A percentile compares a stretch with the other conserved stretches of the same genome.
Conservation (phyloP, 2,329 filamentous ascomycete species). For the Fusarium avenaceum region DNA sequence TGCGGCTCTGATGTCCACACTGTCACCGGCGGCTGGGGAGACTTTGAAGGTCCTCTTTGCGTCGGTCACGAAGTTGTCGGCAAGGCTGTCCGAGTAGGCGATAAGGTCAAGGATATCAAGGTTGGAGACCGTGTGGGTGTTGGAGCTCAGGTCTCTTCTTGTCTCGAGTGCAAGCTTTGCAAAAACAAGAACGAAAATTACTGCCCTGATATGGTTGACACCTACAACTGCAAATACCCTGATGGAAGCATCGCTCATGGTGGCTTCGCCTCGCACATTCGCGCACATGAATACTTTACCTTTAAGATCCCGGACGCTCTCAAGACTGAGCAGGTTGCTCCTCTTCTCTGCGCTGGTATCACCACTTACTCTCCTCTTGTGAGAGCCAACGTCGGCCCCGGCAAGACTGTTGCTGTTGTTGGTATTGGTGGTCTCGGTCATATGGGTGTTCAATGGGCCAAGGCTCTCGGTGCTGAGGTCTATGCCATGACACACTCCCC, state of each 20-base stretch:
- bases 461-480: constrained; percentile 76
- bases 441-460: constrained; percentile 78
- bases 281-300: constrained; percentile 69
- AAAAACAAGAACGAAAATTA: constrained; percentile 69
- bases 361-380: constrained; percentile 79
- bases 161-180: constrained; percentile 58
- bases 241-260: constrained; percentile 75
- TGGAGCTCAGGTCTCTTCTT: constrained; percentile 43
- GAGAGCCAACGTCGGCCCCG: constrained; percentile 75
- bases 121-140: constrained; percentile 71
- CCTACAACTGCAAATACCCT: constrained; percentile 69
- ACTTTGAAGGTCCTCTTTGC: constrained; percentile 62
- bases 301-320: constrained; percentile 70
- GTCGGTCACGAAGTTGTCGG: constrained; percentile 77
- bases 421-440: constrained; percentile 82
- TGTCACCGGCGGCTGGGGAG: constrained; percentile 59
- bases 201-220: constrained; percentile 67
- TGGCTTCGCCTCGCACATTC: constrained; percentile 67
- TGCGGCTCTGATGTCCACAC: constrained; percentile 74
- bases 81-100: constrained; percentile 66
- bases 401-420: constrained; percentile 76
- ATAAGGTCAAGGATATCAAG: constrained; percentile 65
- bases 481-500: constrained; percentile 73
- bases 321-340: constrained; percentile 66
- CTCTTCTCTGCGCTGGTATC: constrained; percentile 83